Conservation (phyloP, 768 basidiomycete species). For the Amanita rimosa region DNA sequence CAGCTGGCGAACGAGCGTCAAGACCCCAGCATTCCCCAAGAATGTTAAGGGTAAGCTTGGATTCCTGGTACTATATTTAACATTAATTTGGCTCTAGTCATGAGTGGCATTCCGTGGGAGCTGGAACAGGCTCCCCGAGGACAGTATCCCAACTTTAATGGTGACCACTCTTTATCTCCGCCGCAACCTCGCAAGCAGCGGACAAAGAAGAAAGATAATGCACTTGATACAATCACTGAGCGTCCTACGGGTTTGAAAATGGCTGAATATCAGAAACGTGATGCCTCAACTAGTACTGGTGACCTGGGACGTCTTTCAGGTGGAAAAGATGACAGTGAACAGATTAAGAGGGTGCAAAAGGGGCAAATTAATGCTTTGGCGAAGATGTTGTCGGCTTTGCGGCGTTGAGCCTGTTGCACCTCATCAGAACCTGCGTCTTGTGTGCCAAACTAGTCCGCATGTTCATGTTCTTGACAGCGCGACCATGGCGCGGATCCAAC, state of each 20-base stretch:
- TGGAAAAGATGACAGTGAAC: conserved; percentile 34
- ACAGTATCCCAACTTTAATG: conserved; percentile 46
- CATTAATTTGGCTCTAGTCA: conserved; percentile 31
- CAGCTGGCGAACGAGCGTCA: conserved; percentile 57
- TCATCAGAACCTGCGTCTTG: not conserved
- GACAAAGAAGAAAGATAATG: conserved; percentile 56
- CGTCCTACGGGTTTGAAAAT: conserved; percentile 36
- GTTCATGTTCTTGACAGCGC: conserved; percentile 5
- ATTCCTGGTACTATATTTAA: conserved; percentile 5
- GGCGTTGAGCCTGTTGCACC: conserved; percentile 32
- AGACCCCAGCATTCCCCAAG: conserved; percentile 35
- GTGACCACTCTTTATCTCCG: conserved; percentile 52
- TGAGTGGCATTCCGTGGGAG: conserved; percentile 72
- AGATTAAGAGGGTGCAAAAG: conserved; percentile 72
- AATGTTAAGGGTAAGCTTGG: conserved; percentile 71
- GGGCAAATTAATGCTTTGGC: conserved; percentile 85
- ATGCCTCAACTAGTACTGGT: conserved; percentile 68
- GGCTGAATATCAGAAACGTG: conserved; percentile 38
- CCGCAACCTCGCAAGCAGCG: conserved; percentile 48
- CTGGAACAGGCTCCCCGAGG: conserved; percentile 58
- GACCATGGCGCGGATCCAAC: conserved; percentile 22
- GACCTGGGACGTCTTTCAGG: conserved; percentile 37
- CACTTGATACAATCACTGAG: conserved; percentile 69
- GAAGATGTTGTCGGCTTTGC: conserved; percentile 81
- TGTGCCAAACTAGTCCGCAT: not conserved